Conservation (phyloP, 257 asterid genomes). For the Penstemon davidsonii region DNA sequence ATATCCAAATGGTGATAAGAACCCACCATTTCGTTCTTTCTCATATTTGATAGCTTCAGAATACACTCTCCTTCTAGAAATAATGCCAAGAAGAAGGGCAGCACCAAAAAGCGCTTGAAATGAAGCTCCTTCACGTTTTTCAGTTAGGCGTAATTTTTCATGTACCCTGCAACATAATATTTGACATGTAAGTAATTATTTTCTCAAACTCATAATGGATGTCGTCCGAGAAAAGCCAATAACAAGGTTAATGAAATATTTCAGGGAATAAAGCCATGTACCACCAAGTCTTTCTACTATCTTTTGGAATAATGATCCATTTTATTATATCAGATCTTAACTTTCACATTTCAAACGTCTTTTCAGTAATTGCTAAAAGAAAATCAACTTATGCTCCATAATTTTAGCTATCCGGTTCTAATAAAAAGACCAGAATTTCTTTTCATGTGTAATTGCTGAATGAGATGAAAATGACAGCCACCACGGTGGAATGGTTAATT, state of each 20-base stretch:
- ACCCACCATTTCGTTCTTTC: slow-evolving; percentile 83
- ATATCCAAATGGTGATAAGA: slow-evolving; percentile 87
- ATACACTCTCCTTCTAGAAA: slow-evolving; percentile 79
- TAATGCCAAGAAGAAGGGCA: slow-evolving; percentile 75
- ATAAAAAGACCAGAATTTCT: background rate
- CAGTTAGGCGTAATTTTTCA: slow-evolving; percentile 61
- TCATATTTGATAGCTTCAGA: slow-evolving; percentile 80
- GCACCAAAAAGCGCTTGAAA: slow-evolving; percentile 77
- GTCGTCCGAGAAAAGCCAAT: slow-evolving; percentile 1
- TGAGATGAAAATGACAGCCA: slow-evolving; percentile 1
- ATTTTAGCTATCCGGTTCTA: background rate
- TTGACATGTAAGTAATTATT: slow-evolving; percentile 16
- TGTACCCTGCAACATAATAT: slow-evolving; percentile 61
- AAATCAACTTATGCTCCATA: too few relatives aligned
- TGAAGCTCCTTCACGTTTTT: slow-evolving; percentile 87
- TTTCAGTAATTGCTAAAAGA: too few relatives aligned
- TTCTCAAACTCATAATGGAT: slow-evolving; percentile 22
- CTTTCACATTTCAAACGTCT: background rate
- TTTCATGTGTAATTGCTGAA: slow-evolving; percentile 1
- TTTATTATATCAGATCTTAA: slow-evolving; percentile 2
- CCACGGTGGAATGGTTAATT: slow-evolving; percentile 1
- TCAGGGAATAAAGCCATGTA: background rate
- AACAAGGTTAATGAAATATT: background rate
- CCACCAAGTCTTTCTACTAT: background rate
- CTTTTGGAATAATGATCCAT: slow-evolving; percentile 9